Evolutionary conservation across 23 red algal species (phyloP), one percentile per base, ranked within the genome.

Genomic region (Gracilaria domingensis): DNA sequence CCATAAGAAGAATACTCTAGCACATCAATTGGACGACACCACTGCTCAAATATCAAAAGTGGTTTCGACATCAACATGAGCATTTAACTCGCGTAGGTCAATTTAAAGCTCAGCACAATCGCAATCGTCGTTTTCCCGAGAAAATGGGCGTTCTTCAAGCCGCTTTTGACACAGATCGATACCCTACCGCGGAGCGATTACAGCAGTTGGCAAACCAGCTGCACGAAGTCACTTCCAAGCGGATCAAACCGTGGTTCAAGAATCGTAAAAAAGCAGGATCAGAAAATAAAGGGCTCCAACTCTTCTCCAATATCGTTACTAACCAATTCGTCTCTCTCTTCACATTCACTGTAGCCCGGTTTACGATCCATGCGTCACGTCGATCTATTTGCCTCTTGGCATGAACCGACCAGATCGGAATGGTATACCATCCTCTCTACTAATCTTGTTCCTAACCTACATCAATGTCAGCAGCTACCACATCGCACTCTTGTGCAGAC

Each of bases 221-320:
- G 30, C 53, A 76, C 2, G 75, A 40, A 25, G 92, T 93, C 67
- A 93, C 80, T 26, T 54, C 77, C 48, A 95, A 88, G 62, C 92
- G 88, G 66, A 88, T 95, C 42, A 95, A 82, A 65, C 84, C 88
- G 12, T 95, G 92, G 92, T 87, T 95, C 72, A 95, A 95, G 64
- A 83, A 95, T 67, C 82, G 76, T 47, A 91, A 75, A 70, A n/a
- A 91, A 91, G 76, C 87, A 91, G 34, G 87, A 59, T 23, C 73
- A 91, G 51, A 91, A 91, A 69, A 55, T 75, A 53, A 91, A 60
- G 26, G 61, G 76, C 48, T 30, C 73, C 6, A 57, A 86, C 37
- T 23, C 45, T 12, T 75, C 84, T 32, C 58, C 53, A 21, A 62
- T 59, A 9, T 82, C 79, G 4, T 20, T 82, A 0, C 28, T 37